These are phyloP conservation scores for Castanea sativa DNA, from an alignment of 306 rosid species.

Conservation along the genomic window DNA sequence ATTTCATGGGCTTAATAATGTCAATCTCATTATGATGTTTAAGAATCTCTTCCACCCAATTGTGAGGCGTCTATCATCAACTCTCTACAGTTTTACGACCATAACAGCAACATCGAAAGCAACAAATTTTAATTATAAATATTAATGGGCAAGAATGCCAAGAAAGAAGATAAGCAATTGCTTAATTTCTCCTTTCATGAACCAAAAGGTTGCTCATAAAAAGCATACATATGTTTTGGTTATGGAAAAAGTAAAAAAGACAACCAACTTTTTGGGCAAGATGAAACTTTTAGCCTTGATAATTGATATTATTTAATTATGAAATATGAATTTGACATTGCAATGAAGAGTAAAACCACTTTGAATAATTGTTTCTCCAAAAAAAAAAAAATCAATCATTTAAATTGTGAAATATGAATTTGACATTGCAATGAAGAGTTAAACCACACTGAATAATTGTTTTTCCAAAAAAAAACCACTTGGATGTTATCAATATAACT, in stretches of 20 bases:
- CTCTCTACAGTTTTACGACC: background rate
- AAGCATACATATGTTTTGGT: background rate
- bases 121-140: slow-evolving; percentile 7
- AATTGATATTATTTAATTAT: no score
- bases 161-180: background rate
- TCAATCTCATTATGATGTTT: slow-evolving; percentile 7
- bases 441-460: background rate
- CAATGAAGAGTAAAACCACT: background rate
- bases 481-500: no score
- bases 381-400: no score
- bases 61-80: slow-evolving; percentile 9
- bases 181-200: slow-evolving; percentile 9
- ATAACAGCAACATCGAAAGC: slow-evolving; percentile 19
- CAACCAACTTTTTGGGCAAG: no score
- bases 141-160: background rate
- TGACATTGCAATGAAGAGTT: background rate
- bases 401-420: no score
- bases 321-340: no score
- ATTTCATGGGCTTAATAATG: slow-evolving; percentile 14
- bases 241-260: no score
- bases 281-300: no score
- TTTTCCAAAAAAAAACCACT: background rate
- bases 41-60: slow-evolving; percentile 13
- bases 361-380: background rate
- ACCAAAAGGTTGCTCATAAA: background rate